Percentiles rank a stretch among this genome's conserved stretches.
Conservation (phyloP, 2,329 filamentous ascomycete genomes). For the Xylaria hypoxylon region DNA sequence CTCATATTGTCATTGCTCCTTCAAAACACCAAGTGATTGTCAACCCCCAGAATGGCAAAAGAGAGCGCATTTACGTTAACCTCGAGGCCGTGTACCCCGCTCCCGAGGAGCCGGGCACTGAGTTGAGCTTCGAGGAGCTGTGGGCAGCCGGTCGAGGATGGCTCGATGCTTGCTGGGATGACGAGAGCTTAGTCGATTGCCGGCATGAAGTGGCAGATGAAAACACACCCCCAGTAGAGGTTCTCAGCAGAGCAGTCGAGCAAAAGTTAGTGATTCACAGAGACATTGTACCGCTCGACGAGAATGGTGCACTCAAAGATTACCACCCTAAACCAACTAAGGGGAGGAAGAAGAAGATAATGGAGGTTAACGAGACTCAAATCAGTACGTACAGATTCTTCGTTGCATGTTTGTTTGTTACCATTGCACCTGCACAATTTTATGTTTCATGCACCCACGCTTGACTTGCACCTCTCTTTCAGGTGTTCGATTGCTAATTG, state of each 20-base stretch:
- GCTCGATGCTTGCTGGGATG: slow-evolving; percentile 69
- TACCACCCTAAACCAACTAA: slow-evolving; percentile 57
- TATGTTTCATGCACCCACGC: slow-evolving; percentile 9
- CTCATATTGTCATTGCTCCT: slow-evolving; percentile 75
- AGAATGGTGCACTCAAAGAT: slow-evolving; percentile 67
- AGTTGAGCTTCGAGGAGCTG: slow-evolving; percentile 92
- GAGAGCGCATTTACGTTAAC: slow-evolving; percentile 88
- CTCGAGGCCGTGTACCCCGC: slow-evolving; percentile 87
- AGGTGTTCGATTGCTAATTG: slow-evolving; percentile 47
- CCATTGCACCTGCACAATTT: neutral
- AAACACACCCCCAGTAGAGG: slow-evolving; percentile 44
- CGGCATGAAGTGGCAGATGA: slow-evolving; percentile 38
- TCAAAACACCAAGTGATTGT: slow-evolving; percentile 80
- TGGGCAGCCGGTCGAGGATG: slow-evolving; percentile 81
- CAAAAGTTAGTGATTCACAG: slow-evolving; percentile 59
- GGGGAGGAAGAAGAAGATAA: slow-evolving; percentile 79
- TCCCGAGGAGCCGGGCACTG: slow-evolving; percentile 74
- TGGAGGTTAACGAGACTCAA: slow-evolving; percentile 91
- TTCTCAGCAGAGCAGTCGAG: slow-evolving; percentile 47
- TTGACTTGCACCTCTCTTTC: slow-evolving; percentile 13
- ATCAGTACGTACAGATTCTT: slow-evolving; percentile 73
- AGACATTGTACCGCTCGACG: slow-evolving; percentile 64
- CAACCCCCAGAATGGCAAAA: slow-evolving; percentile 84
- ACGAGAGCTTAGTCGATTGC: slow-evolving; percentile 50
- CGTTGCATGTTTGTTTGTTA: slow-evolving; percentile 5